Evolutionary conservation across 164 flowering plant genomes (phyloP).

Genomic region (Vitis cinerea): DNA sequence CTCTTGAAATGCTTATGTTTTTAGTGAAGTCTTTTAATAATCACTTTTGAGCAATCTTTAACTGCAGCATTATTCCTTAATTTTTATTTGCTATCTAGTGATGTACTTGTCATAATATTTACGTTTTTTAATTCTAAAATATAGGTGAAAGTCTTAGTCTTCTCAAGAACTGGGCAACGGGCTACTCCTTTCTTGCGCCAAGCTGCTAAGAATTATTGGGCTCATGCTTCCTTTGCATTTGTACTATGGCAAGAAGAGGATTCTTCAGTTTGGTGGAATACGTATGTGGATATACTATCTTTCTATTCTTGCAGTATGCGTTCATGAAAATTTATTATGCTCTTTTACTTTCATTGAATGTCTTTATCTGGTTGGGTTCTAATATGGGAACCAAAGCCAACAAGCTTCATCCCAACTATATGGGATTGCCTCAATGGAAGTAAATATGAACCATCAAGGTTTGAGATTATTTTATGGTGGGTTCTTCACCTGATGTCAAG

Average conservation of each 20-base stretch:
- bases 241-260: constrained; percentile 89
- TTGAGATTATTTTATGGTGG: no score
- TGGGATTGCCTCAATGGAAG: no score
- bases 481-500: no score
- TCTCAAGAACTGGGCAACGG: constrained; percentile 90
- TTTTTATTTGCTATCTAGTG: no score
- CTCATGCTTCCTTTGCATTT: constrained; percentile 79
- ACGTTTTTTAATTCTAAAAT: background rate
- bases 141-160: constrained; percentile 82
- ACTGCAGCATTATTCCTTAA: background rate
- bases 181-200: constrained; percentile 87
- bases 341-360: background rate
- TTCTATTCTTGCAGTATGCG: background rate
- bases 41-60: background rate
- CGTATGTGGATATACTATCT: constrained; percentile 43
- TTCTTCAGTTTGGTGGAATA: constrained; percentile 79
- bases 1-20: no score
- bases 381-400: no score
- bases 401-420: no score
- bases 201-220: constrained; percentile 67
- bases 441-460: no score
- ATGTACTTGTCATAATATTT: no score
- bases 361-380: background rate
- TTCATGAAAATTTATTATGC: background rate
- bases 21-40: background rate